A percentile compares a stretch with the other conserved stretches of the same genome.
Conservation (phyloP, 768 basidiomycete genomes). For the Boletus subparvulus region DNA sequence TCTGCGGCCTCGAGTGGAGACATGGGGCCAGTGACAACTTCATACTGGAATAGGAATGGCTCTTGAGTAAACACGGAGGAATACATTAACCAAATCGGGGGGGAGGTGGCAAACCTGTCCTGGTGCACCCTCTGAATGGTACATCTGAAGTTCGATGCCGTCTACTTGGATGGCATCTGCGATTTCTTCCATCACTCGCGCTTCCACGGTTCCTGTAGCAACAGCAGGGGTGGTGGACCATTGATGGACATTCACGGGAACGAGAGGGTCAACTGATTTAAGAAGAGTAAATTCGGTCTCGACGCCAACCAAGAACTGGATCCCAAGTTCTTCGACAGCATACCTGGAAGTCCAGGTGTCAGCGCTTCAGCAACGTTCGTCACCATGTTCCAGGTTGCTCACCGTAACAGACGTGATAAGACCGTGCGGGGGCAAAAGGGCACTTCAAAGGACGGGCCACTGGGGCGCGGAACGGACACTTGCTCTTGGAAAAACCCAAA, state of each 20-base stretch:
- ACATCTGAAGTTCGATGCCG: conserved; percentile 64
- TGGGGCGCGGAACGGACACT: conserved; percentile 34
- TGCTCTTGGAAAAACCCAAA: conserved; percentile 73
- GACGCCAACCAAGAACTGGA: conserved; percentile 62
- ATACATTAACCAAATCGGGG: too few species aligned
- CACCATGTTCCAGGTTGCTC: background rate
- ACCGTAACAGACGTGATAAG: background rate
- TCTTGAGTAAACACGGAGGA: background rate
- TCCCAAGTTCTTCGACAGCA: conserved; percentile 31
- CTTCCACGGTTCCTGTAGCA: conserved; percentile 46
- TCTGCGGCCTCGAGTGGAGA: conserved; percentile 66
- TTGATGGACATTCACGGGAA: conserved; percentile 45
- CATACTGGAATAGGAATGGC: conserved; percentile 42
- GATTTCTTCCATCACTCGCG: conserved; percentile 56
- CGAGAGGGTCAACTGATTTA: conserved; percentile 39
- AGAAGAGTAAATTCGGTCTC: conserved; percentile 73
- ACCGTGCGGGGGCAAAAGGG: conserved; percentile 61
- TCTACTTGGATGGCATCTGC: conserved; percentile 45
- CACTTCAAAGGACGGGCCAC: conserved; percentile 38
- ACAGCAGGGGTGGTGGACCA: conserved; percentile 44
- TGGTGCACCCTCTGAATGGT: conserved; percentile 68
- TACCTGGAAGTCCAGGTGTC: conserved; percentile 23
- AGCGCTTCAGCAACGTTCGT: background rate
- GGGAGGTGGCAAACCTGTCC: conserved; percentile 49
- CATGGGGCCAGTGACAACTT: conserved; percentile 67